Conservation (phyloP, 768 basidiomycete species). For the Punctularia strigosozonata region DNA sequence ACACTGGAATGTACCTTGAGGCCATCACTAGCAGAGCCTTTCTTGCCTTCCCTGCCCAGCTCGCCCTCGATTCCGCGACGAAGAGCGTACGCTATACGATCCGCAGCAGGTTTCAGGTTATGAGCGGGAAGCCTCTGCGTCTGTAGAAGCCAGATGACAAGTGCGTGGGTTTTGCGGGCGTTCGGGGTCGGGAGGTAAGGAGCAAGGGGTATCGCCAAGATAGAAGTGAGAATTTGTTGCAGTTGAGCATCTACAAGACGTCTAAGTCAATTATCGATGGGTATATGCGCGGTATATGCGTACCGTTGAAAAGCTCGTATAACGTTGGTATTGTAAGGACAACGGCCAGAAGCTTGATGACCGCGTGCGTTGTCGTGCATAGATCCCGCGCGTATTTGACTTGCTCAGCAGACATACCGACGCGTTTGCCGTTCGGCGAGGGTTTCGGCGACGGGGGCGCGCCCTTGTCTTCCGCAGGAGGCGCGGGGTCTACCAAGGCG, state of each 20-base stretch:
- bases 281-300: constrained; percentile 13
- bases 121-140: constrained; percentile 52
- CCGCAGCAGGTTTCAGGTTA: constrained; percentile 49
- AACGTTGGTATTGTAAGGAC: constrained; percentile 51
- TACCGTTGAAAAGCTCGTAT: constrained; percentile 52
- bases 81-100: constrained; percentile 60
- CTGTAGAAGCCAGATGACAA: constrained; percentile 68
- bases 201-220: constrained; percentile 65
- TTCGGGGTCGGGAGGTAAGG: constrained; percentile 67
- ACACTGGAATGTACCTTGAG: constrained; percentile 42
- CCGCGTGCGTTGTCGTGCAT: constrained; percentile 61
- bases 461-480: constrained; percentile 10
- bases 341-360: constrained; percentile 50
- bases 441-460: constrained; percentile 49
- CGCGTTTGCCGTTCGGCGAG: constrained; percentile 56
- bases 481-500: constrained; percentile 48
- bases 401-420: constrained; percentile 67
- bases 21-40: constrained; percentile 69
- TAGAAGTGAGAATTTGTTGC: constrained; percentile 42
- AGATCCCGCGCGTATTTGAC: constrained; percentile 73
- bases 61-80: constrained; percentile 74
- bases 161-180: constrained; percentile 74
- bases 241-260: constrained; percentile 43
- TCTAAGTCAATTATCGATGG: no score
- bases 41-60: constrained; percentile 83